These are phyloP conservation scores for Starmerella potacharoeniae DNA, from an alignment of 805 yeast species.

Conservation along the genomic window DNA sequence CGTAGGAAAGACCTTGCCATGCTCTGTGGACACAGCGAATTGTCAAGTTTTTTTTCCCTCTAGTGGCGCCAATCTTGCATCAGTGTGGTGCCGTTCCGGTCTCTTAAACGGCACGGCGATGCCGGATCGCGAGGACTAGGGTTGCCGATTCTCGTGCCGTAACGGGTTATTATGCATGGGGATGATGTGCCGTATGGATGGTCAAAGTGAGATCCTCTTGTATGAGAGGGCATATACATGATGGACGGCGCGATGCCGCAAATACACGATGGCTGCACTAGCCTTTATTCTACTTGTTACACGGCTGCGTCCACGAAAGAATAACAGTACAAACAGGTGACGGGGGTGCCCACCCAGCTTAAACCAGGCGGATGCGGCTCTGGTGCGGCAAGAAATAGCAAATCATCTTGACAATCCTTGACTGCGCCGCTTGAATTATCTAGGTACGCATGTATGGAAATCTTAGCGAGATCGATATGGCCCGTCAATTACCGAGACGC, in stretches of 20 bases:
- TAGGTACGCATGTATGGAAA: too few species aligned
- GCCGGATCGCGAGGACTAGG: background rate
- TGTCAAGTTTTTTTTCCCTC: background rate
- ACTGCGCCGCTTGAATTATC: too few species aligned
- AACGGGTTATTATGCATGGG: background rate
- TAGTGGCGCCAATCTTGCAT: background rate
- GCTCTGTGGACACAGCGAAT: background rate
- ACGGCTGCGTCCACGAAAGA: too few species aligned
- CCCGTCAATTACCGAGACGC: too few species aligned
- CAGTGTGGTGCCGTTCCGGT: background rate
- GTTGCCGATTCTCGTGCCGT: background rate
- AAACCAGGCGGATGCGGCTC: too few species aligned
- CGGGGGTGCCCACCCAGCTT: too few species aligned
- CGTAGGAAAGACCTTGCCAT: constrained; percentile 3
- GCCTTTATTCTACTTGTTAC: too few species aligned
- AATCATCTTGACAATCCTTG: too few species aligned
- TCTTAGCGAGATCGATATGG: too few species aligned
- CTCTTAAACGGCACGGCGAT: background rate
- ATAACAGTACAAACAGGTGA: too few species aligned
- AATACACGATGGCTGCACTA: background rate
- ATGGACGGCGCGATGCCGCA: background rate
- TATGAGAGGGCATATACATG: background rate
- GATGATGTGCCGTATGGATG: background rate
- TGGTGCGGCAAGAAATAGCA: too few species aligned
- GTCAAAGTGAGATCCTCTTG: background rate